Conservation (phyloP, 1,139 yeast species). For the Saccharomycopsis hybrid region DNA sequence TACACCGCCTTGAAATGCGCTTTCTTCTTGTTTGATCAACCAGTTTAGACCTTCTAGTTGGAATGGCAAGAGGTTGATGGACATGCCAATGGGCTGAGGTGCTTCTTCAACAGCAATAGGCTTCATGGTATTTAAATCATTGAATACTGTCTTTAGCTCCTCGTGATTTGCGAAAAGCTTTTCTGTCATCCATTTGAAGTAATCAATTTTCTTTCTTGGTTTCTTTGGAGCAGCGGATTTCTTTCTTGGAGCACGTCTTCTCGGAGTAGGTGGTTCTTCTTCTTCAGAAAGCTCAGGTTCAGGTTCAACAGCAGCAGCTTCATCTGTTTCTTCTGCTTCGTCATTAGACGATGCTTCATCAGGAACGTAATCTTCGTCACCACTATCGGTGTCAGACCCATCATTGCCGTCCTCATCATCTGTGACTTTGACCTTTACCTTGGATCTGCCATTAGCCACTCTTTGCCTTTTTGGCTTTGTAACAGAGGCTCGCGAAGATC, state of each 20-base stretch:
- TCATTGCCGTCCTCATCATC: neutral
- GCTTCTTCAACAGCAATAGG: constrained; percentile 52
- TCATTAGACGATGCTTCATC: constrained; percentile 28
- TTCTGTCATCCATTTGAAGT: constrained; percentile 59
- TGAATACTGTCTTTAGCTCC: constrained; percentile 63
- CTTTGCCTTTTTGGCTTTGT: too few species aligned
- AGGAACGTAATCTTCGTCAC: neutral
- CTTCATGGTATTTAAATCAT: constrained; percentile 48
- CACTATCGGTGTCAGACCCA: neutral
- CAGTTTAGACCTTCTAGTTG: constrained; percentile 91
- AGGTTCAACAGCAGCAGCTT: constrained; percentile 21
- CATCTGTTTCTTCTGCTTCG: constrained; percentile 20
- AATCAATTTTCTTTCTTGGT: constrained; percentile 54
- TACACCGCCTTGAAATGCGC: constrained; percentile 83
- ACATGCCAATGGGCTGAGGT: constrained; percentile 75
- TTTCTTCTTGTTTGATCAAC: constrained; percentile 76
- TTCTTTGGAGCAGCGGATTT: constrained; percentile 27
- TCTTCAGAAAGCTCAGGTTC: constrained; percentile 21
- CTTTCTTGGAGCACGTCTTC: constrained; percentile 25
- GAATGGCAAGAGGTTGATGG: constrained; percentile 71
- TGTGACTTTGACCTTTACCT: neutral
- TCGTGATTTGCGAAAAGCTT: constrained; percentile 73
- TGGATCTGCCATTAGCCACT: too few species aligned
- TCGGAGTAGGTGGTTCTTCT: too few species aligned
- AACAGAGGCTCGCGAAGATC: too few species aligned